Evolutionary conservation across 768 basidiomycete genomes (phyloP).

Genomic region (Lanmaoa pseudosensibilis): DNA sequence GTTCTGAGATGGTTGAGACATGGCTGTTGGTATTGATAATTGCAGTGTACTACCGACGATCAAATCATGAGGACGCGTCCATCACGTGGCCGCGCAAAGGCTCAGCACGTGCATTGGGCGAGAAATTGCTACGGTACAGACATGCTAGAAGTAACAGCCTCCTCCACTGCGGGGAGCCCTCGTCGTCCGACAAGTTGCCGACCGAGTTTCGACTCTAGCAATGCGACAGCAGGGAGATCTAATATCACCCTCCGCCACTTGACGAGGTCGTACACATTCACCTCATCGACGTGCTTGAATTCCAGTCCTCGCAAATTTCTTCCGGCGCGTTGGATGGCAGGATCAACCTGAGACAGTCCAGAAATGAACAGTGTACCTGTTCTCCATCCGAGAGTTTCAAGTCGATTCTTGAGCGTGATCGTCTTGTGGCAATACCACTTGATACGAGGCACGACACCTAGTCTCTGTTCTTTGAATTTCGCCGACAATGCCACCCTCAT

Average conservation of each 20-base stretch:
- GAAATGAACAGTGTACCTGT: slow-evolving; percentile 74
- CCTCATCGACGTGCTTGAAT: slow-evolving; percentile 59
- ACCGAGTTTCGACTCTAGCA: slow-evolving; percentile 63
- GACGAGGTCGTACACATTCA: slow-evolving; percentile 80
- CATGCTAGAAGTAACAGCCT: background rate
- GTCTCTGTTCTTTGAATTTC: slow-evolving; percentile 69
- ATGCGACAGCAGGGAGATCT: slow-evolving; percentile 81
- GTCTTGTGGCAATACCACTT: slow-evolving; percentile 77
- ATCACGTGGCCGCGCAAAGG: slow-evolving; percentile 33
- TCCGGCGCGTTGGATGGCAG: slow-evolving; percentile 58
- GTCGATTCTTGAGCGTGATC: slow-evolving; percentile 57
- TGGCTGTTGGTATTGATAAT: slow-evolving; percentile 7
- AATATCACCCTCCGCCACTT: slow-evolving; percentile 81
- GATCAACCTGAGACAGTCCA: slow-evolving; percentile 54
- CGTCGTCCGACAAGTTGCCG: slow-evolving; percentile 31
- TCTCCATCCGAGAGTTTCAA: slow-evolving; percentile 63
- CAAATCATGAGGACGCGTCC: slow-evolving; percentile 22
- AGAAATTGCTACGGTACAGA: slow-evolving; percentile 1
- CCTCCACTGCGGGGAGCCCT: slow-evolving; percentile 8
- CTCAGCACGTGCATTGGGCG: slow-evolving; percentile 3
- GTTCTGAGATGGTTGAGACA: slow-evolving; percentile 52
- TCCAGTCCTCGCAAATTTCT: slow-evolving; percentile 72
- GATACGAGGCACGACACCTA: slow-evolving; percentile 74
- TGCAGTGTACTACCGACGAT: background rate
- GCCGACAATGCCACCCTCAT: slow-evolving; percentile 87